Base-by-base conservation (phyloP, 495 filamentous ascomycete genomes). In the Neurospora sublineolata region DNA sequence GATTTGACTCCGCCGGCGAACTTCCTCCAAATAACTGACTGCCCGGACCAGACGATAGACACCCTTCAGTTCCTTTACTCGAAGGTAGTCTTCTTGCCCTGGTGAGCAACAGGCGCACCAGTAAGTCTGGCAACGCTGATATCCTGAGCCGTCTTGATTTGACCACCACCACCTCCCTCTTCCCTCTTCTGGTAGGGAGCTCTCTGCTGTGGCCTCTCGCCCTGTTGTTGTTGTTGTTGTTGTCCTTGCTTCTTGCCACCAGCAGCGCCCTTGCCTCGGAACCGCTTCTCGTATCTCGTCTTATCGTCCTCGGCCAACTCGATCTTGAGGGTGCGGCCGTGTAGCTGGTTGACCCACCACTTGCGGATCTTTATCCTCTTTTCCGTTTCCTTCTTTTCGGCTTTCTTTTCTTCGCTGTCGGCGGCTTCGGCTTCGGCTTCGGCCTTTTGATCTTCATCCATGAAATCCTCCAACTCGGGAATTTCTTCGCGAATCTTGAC, bases 231-330 rank as follows among this genome's bases (percentile, higher is more conserved):
- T 36, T 36, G 33, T 36, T 36, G 33, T 36, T 27, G 27, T 73
- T 16, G 52, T 64, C 27, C 72, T 60, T n/a, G 67, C 46, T 20
- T 52, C 69, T 58, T 58, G 68, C 36, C 33, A 58, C 67, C 68
- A 69, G 20, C 70, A 70, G 58, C 78, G 37, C 90, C 90, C 80
- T 92, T 93, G 67, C 93, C 92, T 40, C 70, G 67, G 80, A 91
- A 98, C 11, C 95, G 89, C 83, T 97, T 98, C 82, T 93, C 92
- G 80, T 99, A 98, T 58, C 95, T 83, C 36, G 88, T 87, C 70
- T 89, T 86, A 46, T 94, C 88, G 78, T 97, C 94, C 82, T 99
- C 94, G 10, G 96, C 95, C 76, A 94, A 92, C 78, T 99, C 95
- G 83, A 94, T 91, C 74, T 93, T 89, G 77, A 99, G 83, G 68